These are phyloP conservation scores for Mycogone perniciosa DNA, from an alignment of 2,329 filamentous ascomycete genomes.

Conservation along the genomic window DNA sequence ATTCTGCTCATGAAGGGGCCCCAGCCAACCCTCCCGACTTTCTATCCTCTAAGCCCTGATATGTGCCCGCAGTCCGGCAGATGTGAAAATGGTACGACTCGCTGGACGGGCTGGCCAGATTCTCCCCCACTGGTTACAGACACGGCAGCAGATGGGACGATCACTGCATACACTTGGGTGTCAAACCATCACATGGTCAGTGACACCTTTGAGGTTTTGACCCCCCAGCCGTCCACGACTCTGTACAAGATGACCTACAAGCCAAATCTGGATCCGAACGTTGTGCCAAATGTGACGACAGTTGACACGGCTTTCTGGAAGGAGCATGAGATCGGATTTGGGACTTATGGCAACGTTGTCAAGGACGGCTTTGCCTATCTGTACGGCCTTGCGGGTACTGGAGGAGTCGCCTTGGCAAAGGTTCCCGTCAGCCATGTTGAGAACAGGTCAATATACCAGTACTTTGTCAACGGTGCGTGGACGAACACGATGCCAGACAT, in stretches of 20 bases:
- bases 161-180: conserved; percentile 15
- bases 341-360: conserved; percentile 16
- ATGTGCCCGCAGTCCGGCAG: conserved; percentile 9
- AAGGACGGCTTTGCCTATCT: conserved; percentile 16
- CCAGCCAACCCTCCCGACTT: conserved; percentile 7
- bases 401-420: conserved; percentile 15
- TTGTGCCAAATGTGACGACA: conserved; percentile 10
- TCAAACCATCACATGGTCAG: conserved; percentile 6
- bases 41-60: conserved; percentile 8
- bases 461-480: conserved; percentile 16
- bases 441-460: conserved; percentile 16
- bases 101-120: conserved; percentile 16
- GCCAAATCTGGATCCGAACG: conserved; percentile 9
- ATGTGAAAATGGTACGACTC: conserved; percentile 10
- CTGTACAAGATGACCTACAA: conserved; percentile 16
- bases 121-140: conserved; percentile 14
- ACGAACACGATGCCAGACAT: conserved; percentile 12
- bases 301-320: conserved; percentile 13
- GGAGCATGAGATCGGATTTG: conserved; percentile 13
- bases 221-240: conserved; percentile 3
- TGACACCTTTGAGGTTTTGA: conserved; percentile 4
- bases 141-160: conserved; percentile 5
- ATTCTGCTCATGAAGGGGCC: conserved; percentile 12
- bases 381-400: conserved; percentile 13
- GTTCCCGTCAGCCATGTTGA: conserved; percentile 15